Evolutionary conservation across 768 basidiomycete species (phyloP).

Genomic region (Hericium erinaceus): DNA sequence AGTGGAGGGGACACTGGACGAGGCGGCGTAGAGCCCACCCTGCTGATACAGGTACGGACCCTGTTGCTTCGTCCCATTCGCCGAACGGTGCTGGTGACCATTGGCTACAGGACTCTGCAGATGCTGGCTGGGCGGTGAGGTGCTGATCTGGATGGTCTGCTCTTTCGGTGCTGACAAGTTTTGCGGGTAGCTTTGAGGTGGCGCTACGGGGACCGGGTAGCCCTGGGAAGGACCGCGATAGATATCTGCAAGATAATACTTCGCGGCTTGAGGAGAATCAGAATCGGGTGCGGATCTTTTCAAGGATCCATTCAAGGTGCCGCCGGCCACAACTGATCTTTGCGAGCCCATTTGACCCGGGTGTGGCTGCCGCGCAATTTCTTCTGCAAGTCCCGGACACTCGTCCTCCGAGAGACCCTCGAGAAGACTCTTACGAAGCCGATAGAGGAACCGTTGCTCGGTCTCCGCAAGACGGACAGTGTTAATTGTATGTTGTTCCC

Average conservation of each 20-base stretch:
- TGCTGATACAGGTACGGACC: background rate
- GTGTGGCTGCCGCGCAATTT: slow-evolving; percentile 38
- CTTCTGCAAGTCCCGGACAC: slow-evolving; percentile 46
- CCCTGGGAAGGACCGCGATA: slow-evolving; percentile 7
- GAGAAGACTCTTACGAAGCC: slow-evolving; percentile 47
- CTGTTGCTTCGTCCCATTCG: background rate
- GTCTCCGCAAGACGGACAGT: slow-evolving; percentile 50
- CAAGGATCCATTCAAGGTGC: slow-evolving; percentile 1
- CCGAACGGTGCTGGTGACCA: background rate
- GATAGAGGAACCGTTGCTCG: slow-evolving; percentile 56
- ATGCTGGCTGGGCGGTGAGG: background rate
- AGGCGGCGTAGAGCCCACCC: background rate
- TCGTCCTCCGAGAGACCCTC: slow-evolving; percentile 49
- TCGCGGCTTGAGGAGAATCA: slow-evolving; percentile 13
- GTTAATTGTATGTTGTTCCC: slow-evolving; percentile 58
- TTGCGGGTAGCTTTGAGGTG: slow-evolving; percentile 11
- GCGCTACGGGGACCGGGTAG: slow-evolving; percentile 7
- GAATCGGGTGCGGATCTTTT: slow-evolving; percentile 13
- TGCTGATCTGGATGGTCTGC: slow-evolving; percentile 7
- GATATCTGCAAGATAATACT: slow-evolving; percentile 8
- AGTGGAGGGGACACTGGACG: background rate
- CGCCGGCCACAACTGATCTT: slow-evolving; percentile 1
- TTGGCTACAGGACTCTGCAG: slow-evolving; percentile 2
- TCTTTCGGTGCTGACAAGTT: slow-evolving; percentile 13
- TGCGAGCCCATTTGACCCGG: background rate